Percentiles rank a stretch among this genome's conserved stretches.
These are phyloP conservation scores for Fusarium fracticaudum DNA, from an alignment of 2,329 filamentous ascomycete genomes.

Conservation along the genomic window DNA sequence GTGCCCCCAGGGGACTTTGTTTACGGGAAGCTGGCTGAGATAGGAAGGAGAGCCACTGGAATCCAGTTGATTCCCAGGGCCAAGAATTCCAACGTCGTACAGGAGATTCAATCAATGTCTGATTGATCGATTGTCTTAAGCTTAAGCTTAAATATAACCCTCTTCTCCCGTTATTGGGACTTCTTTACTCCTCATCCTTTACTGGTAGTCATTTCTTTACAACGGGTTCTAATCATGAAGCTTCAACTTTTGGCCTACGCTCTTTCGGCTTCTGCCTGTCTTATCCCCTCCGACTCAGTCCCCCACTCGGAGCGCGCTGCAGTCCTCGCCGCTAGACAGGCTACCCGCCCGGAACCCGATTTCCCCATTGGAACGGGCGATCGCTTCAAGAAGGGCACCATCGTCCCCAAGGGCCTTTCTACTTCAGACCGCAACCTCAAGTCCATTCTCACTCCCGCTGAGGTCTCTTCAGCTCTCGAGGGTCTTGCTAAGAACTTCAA, in stretches of 20 bases:
- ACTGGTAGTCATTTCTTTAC: background rate
- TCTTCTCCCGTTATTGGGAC: background rate
- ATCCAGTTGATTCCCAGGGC: background rate
- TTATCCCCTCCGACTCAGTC: constrained; percentile 51
- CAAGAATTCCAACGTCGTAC: background rate
- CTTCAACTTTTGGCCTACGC: constrained; percentile 30
- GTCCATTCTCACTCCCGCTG: constrained; percentile 56
- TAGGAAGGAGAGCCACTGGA: constrained; percentile 30
- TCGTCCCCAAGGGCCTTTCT: constrained; percentile 47
- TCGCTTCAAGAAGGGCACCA: constrained; percentile 52
- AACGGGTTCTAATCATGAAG: constrained; percentile 42
- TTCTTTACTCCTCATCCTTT: background rate
- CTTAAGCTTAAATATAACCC: constrained; percentile 25
- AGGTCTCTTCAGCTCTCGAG: constrained; percentile 56
- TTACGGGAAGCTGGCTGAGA: constrained; percentile 17
- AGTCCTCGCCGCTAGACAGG: constrained; percentile 6
- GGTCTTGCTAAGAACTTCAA: constrained; percentile 53
- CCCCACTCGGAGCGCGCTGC: constrained; percentile 20
- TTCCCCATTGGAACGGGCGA: constrained; percentile 55
- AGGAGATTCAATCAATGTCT: background rate
- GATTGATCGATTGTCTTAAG: background rate
- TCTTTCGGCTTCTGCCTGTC: constrained; percentile 46
- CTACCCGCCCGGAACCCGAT: constrained; percentile 38
- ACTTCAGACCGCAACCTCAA: constrained; percentile 49
- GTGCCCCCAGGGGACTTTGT: constrained; percentile 4